phyloP scores from a whole-genome alignment of 139 green algal species.

The Gonium pectorale region DNA sequence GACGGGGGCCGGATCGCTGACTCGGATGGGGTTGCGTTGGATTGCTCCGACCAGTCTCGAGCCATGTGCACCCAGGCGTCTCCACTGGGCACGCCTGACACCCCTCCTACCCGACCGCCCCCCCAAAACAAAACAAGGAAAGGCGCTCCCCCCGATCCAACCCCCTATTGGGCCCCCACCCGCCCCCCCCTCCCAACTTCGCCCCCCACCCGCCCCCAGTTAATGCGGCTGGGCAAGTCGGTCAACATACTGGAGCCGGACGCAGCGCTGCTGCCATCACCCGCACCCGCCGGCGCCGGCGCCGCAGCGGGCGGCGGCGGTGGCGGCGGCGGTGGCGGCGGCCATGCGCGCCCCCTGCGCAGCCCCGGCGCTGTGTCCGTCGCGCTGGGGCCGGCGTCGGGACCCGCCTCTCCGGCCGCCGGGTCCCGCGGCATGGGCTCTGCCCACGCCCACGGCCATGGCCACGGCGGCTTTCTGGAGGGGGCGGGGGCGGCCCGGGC shows the following conservation, averaged over 20 bases:
- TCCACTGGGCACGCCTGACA: too few species aligned
- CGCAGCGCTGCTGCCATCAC: not conserved
- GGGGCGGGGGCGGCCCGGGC: not conserved
- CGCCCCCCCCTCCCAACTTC: not conserved
- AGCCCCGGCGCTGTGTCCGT: not conserved
- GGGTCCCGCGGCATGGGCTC: not conserved
- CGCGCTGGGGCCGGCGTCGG: not conserved
- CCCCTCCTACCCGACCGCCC: not conserved
- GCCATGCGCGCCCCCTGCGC: not conserved
- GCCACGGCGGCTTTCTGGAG: not conserved
- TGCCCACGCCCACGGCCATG: not conserved
- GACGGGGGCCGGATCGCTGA: not conserved
- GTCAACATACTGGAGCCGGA: constrained; percentile 38
- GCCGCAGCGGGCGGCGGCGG: not conserved
- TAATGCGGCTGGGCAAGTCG: constrained; percentile 31
- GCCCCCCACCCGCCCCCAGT: not conserved
- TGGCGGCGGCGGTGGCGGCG: not conserved
- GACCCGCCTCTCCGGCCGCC: not conserved
- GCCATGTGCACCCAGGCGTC: too few species aligned
- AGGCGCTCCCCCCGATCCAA: not conserved
- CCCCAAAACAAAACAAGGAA: too few species aligned
- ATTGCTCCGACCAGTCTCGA: too few species aligned
- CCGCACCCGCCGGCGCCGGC: not conserved
- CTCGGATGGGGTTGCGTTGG: too few species aligned
- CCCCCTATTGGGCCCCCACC: not conserved